phyloP scores from a whole-genome alignment of 495 filamentous ascomycete genomes.

The Aspergillus indologenus region DNA sequence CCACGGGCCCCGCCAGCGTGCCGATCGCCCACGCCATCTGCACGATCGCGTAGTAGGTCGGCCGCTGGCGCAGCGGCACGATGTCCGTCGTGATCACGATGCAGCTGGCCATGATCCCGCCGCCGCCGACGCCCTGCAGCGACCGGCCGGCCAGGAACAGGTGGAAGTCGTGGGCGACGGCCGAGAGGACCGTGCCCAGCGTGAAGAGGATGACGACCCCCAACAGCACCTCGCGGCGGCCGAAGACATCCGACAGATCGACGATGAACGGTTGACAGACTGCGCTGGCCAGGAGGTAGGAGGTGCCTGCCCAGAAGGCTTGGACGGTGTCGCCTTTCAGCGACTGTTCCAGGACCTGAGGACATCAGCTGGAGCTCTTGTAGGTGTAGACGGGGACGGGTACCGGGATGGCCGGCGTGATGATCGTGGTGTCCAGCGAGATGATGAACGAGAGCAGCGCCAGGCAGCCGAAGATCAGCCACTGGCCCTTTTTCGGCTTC shows the following conservation, averaged over 20 bases:
- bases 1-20: slow-evolving; percentile 19
- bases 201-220: slow-evolving; percentile 29
- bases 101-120: slow-evolving; percentile 24
- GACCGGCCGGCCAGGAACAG: slow-evolving; percentile 25
- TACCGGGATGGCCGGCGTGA: slow-evolving; percentile 43
- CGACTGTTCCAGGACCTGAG: slow-evolving; percentile 36
- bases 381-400: not conserved
- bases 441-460: slow-evolving; percentile 49
- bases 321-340: slow-evolving; percentile 44
- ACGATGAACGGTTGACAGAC: slow-evolving; percentile 49
- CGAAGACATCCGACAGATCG: slow-evolving; percentile 49
- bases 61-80: slow-evolving; percentile 31
- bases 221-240: slow-evolving; percentile 36
- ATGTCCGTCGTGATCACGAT: slow-evolving; percentile 30
- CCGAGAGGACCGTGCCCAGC: slow-evolving; percentile 17
- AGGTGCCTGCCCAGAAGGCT: slow-evolving; percentile 55
- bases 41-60: slow-evolving; percentile 22
- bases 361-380: slow-evolving; percentile 1
- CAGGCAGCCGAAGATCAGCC: slow-evolving; percentile 38
- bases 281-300: slow-evolving; percentile 48
- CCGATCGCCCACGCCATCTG: slow-evolving; percentile 31
- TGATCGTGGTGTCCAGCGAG: slow-evolving; percentile 53
- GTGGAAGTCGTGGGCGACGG: slow-evolving; percentile 7
- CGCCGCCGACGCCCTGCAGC: slow-evolving; percentile 32
- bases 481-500: not conserved